A percentile compares a stretch with the other conserved stretches of the same genome.
phyloP scores from a whole-genome alignment of 768 basidiomycete genomes.

The Filobasidium wieringae region DNA sequence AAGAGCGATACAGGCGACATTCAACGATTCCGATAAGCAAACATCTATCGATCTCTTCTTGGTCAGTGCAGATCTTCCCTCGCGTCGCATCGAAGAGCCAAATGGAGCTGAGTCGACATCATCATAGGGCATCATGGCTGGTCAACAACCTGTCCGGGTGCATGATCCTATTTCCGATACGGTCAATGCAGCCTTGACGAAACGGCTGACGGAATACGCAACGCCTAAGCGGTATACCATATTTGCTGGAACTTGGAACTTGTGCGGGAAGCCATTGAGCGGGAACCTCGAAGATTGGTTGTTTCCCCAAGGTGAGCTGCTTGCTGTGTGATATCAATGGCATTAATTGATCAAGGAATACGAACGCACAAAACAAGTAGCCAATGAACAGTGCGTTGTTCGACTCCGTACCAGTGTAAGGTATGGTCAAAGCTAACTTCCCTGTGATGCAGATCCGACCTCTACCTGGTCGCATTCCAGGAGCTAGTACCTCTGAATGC shows the following conservation, averaged over 20 bases:
- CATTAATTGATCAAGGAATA: too few species aligned
- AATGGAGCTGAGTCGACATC: too few species aligned
- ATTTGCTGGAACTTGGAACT: constrained; percentile 88
- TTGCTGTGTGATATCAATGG: too few species aligned
- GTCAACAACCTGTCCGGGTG: constrained; percentile 74
- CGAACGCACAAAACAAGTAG: neutral
- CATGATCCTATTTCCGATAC: constrained; percentile 90
- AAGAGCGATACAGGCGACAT: constrained; percentile 47
- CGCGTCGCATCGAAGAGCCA: too few species aligned
- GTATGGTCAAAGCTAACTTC: neutral
- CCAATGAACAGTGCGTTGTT: neutral
- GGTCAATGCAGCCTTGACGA: constrained; percentile 57
- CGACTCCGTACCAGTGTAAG: neutral
- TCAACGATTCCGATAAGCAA: constrained; percentile 91
- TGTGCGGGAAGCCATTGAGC: constrained; percentile 74
- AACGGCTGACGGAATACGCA: constrained; percentile 70
- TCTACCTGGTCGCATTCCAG: constrained; percentile 84
- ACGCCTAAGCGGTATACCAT: constrained; percentile 57
- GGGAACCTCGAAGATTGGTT: constrained; percentile 80
- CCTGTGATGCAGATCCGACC: constrained; percentile 54
- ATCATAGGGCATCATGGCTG: constrained; percentile 78
- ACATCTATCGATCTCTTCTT: constrained; percentile 89
- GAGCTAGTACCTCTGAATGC: constrained; percentile 98
- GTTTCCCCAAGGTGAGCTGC: constrained; percentile 64
- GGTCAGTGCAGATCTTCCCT: constrained; percentile 45